A percentile compares a stretch with the other conserved stretches of the same genome.
phyloP scores from a whole-genome alignment of 2,329 filamentous ascomycete species.

The Dactylellina cionopaga region DNA sequence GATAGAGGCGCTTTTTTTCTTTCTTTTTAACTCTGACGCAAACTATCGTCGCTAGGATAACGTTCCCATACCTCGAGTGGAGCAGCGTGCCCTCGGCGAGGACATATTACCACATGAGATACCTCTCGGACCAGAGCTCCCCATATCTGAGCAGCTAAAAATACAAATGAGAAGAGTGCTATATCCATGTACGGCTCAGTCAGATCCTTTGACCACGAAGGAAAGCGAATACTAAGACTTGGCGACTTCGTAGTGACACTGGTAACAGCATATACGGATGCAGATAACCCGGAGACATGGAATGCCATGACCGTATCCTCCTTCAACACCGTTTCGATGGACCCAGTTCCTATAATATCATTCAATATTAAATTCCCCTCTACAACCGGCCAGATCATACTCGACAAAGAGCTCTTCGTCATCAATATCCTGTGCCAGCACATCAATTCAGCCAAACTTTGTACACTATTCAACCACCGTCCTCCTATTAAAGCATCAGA shows the following conservation, averaged over 20 bases:
- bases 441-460: conserved; percentile 30
- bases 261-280: conserved; percentile 30
- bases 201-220: neutral
- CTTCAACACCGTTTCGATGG: conserved; percentile 56
- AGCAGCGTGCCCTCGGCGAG: conserved; percentile 33
- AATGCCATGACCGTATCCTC: conserved; percentile 57
- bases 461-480: conserved; percentile 23
- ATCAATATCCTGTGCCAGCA: conserved; percentile 46
- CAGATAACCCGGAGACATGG: conserved; percentile 48
- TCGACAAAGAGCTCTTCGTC: conserved; percentile 45
- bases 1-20: neutral
- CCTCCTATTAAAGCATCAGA: conserved; percentile 12
- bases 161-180: conserved; percentile 48
- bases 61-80: neutral
- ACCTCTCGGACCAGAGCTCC: conserved; percentile 10
- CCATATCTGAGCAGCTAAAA: conserved; percentile 35
- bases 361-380: conserved; percentile 57
- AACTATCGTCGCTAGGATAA: too few relatives aligned
- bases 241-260: conserved; percentile 4
- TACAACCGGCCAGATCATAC: conserved; percentile 35
- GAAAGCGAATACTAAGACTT: neutral
- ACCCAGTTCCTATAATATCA: conserved; percentile 54
- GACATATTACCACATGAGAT: conserved; percentile 29
- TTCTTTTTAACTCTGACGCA: too few relatives aligned
- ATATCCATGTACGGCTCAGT: conserved; percentile 31